Percentiles rank a stretch among this genome's conserved stretches.
These are phyloP conservation scores for Fusarium sp. DNA, from an alignment of 2,329 filamentous ascomycete genomes.

Conservation along the genomic window DNA sequence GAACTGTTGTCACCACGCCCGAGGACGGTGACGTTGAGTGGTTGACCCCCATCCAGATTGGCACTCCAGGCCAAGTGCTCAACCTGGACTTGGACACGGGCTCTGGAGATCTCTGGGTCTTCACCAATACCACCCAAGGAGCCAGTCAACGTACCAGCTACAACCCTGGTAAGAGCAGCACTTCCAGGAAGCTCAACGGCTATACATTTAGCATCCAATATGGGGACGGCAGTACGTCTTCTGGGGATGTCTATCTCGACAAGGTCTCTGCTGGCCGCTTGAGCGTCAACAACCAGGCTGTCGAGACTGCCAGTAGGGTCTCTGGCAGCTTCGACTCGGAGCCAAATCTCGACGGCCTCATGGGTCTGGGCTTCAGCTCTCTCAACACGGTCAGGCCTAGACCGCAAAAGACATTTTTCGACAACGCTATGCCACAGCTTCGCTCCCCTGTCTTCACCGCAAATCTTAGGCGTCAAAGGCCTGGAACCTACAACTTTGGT, in stretches of 20 bases:
- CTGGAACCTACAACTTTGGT: slow-evolving; percentile 80
- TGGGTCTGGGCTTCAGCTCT: slow-evolving; percentile 57
- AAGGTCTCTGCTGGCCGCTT: slow-evolving; percentile 56
- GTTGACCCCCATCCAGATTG: slow-evolving; percentile 55
- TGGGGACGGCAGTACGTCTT: slow-evolving; percentile 56
- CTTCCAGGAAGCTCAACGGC: slow-evolving; percentile 52
- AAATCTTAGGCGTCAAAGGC: slow-evolving; percentile 66
- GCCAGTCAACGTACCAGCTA: slow-evolving; percentile 56
- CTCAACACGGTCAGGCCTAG: slow-evolving; percentile 57
- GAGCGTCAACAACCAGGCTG: slow-evolving; percentile 54
- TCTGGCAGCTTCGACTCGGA: slow-evolving; percentile 54
- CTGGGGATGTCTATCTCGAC: slow-evolving; percentile 58
- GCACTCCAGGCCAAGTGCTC: slow-evolving; percentile 57
- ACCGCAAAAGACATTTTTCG: slow-evolving; percentile 58
- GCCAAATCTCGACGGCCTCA: slow-evolving; percentile 54
- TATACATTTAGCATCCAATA: slow-evolving; percentile 57
- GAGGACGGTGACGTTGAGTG: slow-evolving; percentile 52
- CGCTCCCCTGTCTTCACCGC: slow-evolving; percentile 71
- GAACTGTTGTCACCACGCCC: slow-evolving; percentile 37
- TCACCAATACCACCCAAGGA: slow-evolving; percentile 57
- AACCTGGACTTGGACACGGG: slow-evolving; percentile 61
- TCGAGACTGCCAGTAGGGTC: slow-evolving; percentile 57
- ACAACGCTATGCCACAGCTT: slow-evolving; percentile 44
- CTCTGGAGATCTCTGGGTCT: slow-evolving; percentile 62
- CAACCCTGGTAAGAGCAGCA: slow-evolving; percentile 53